Base-by-base conservation (phyloP, 192 early-diverging fungal species). In the Coemansia sp. region DNA sequence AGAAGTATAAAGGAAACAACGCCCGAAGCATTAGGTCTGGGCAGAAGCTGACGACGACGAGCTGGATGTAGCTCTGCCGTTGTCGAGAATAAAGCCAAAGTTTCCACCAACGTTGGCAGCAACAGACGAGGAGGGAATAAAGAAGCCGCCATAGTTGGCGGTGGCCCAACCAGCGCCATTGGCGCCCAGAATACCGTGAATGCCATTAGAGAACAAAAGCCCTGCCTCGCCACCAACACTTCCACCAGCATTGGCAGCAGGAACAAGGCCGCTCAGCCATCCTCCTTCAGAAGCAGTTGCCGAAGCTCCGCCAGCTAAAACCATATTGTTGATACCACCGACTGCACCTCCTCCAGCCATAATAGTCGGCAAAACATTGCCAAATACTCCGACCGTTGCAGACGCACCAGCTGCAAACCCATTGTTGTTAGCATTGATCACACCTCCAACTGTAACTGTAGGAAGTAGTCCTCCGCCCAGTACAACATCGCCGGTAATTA, bases 81-180 rank as follows among this genome's bases (percentile, higher is more conserved):
- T 70, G 51, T 67, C 56, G 32, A 75, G 12, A 29, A 70, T 1
- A 36, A 61, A 25, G 16, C 61, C 68, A 33, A 69, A 17, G 48
- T 70, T 66, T 45, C 63, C 67, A 33, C 67, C 67, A 17, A 75
- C 7, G 33, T 69, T 66, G 31, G 33, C 63, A n/a, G 55, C 67
- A 45, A 65, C n/a, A 7, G 73, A 60, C 0, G 73, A 75, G 4
- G 73, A 61, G 18, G 73, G 67, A 10, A 64, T 66, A 14, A 61
- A 48, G 36, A 75, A 62, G 3, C 73, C 73, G 32, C 67, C 73
- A 54, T 69, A 69, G 48, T 61, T 67, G 12, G 48, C 25, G 0
- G 73, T 66, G 7, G 34, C 73, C 67, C 67, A 75, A 16, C 25
- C 73, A 56, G 63, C 73, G 17, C 67, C 73, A 25, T 66, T 69